Base-by-base conservation (phyloP, 441 rosid species). In the Corymbia citriodora region DNA sequence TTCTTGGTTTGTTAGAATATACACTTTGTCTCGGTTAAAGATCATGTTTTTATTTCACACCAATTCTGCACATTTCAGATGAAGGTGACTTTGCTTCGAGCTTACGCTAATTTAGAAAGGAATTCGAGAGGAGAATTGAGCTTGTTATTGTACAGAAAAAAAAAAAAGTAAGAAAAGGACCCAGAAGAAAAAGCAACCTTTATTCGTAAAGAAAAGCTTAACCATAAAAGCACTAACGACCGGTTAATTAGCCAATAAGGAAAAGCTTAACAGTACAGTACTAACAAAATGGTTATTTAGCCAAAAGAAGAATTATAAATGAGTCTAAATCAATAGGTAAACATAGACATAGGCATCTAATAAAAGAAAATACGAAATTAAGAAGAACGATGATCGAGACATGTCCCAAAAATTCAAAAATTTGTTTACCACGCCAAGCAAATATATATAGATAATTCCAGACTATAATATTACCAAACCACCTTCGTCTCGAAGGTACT, bases 101-200 rank as follows among this genome's bases (percentile, higher is more conserved):
- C 10, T 29, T 23, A 59, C 4, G 63, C 14, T 0, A 3, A 59
- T 59, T 59, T 59, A 59, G 29, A 14, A 9, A 27, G 1, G 25
- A 6, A 25, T 59, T 59, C 29, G 9, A 59, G 63, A 57, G 63
- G 63, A 59, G 63, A 27, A 59, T 10, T 10, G 63, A 59, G 63
- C 25, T 13, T 1, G 1, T 23, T 59, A 23, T 57, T 57, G 3
- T 57, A 57, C 23, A 57, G 6, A 57, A 9, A 0, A 59, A 57
- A 10, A 23, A 23, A 23, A 4, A 59, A 2, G 7, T 23, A 23
- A 59, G 63, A 23, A 23, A 23, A 59, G 25, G 3, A 23, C 23
- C 25, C 0, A 0, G 7, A 59, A 59, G 3, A 59, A 59, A 59
- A 59, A 23, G 25, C 63, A 59, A 4, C 29, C 63, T 10, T 63